A percentile compares a stretch with the other conserved stretches of the same genome.
Conservation (phyloP, 345 rosid species). For the Cardamine resedifolia region DNA sequence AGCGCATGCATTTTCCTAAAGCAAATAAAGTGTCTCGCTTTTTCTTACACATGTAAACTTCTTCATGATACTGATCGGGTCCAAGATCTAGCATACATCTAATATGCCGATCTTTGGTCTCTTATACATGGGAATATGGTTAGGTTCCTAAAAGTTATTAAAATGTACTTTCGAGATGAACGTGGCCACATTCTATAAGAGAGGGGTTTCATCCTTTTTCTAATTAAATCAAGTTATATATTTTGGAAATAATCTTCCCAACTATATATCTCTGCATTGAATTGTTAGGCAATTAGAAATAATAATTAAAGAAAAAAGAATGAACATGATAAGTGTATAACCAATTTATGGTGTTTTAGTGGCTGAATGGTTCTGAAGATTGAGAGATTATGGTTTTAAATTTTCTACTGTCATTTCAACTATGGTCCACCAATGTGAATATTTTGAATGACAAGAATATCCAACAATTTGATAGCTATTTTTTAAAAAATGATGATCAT, state of each 20-base stretch:
- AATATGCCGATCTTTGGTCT: constrained; percentile 10
- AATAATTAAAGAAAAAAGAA: not conserved
- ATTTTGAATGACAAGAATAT: not conserved
- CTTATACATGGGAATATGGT: constrained; percentile 4
- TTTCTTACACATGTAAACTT: constrained; percentile 28
- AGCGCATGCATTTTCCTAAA: constrained; percentile 34
- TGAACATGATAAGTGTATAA: not conserved
- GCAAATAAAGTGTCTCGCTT: constrained; percentile 30
- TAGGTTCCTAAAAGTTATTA: not conserved
- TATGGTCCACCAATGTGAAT: not conserved
- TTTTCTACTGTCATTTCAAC: not conserved
- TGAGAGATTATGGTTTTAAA: not conserved
- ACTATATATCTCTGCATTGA: not conserved
- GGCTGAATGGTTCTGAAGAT: not conserved
- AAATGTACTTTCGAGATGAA: not conserved
- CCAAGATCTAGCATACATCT: constrained; percentile 22
- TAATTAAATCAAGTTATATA: constrained; percentile 9
- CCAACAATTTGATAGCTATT: too few species aligned
- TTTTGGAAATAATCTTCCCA: not conserved
- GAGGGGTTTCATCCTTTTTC: not conserved
- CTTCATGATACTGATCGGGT: constrained; percentile 28
- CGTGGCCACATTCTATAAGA: constrained; percentile 5
- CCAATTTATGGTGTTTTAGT: not conserved
- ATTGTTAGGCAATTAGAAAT: not conserved
- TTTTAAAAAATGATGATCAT: too few species aligned